phyloP scores from a whole-genome alignment of 805 yeast genomes.

The Cyberlindnera amylophila region DNA sequence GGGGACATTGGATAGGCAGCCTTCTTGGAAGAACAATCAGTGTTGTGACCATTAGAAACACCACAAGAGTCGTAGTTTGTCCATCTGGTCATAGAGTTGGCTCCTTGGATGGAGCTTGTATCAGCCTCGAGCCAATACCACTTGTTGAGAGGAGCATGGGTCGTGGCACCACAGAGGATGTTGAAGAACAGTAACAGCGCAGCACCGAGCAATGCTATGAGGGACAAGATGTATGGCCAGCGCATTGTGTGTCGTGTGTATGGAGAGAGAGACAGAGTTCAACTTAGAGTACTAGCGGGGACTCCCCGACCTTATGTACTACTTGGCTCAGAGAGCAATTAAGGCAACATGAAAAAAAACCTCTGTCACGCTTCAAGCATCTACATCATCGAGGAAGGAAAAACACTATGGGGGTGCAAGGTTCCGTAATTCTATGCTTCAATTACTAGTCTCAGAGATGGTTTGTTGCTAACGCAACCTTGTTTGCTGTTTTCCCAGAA shows the following conservation, averaged over 20 bases:
- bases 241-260: conserved; percentile 22
- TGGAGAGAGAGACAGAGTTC: too few species aligned
- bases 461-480: too few species aligned
- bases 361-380: too few species aligned
- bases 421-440: too few species aligned
- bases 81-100: conserved; percentile 61
- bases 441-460: too few species aligned
- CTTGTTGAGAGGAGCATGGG: conserved; percentile 49
- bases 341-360: too few species aligned
- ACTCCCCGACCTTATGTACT: too few species aligned
- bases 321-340: too few species aligned
- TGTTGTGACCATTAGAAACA: conserved; percentile 39
- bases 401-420: too few species aligned
- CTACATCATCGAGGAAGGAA: too few species aligned
- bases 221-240: conserved; percentile 29
- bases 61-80: conserved; percentile 68
- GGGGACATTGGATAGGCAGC: conserved; percentile 92
- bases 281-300: too few species aligned
- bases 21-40: conserved; percentile 46
- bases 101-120: conserved; percentile 45
- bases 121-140: conserved; percentile 82
- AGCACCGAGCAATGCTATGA: conserved; percentile 41
- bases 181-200: conserved; percentile 55
- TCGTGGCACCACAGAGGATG: conserved; percentile 60
- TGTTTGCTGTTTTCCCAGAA: background rate